Base-by-base conservation (phyloP, 495 filamentous ascomycete species). In the Penicillium pancosmium region DNA sequence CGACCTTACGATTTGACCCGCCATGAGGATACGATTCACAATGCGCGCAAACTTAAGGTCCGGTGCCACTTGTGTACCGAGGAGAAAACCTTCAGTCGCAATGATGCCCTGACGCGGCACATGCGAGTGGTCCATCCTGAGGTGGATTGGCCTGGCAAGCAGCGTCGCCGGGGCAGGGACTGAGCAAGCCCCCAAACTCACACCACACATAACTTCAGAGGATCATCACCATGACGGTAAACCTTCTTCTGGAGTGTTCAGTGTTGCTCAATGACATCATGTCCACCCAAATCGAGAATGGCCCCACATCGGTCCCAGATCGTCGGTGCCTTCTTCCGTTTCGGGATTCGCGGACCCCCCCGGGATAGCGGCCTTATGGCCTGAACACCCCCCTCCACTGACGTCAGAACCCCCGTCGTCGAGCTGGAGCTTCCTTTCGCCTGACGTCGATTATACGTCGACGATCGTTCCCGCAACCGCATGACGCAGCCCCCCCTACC, bases 21-120 rank as follows among this genome's bases (percentile, higher is more conserved):
- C 10, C 94, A 98, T 71, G 94, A 98, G 73, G 93, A 97, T 64
- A 98, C 94, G 11, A 97, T 98, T 64, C 94, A 98, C 80, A 97
- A 96, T 64, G 89, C 88, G 5, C 84, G 87, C 64, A 96, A 97
- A 84, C 86, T 91, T 68, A 98, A 98, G 76, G 92, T 96, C n/a
- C 87, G 91, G 21, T 98, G 93, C 72, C 86, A 92, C 54, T 75
- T 95, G 49, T 98, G 93, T 75, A 92, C 91, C n/a, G 94, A 98
- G 61, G 93, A 97, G 68, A 97, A 98, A 81, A 93, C 91, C 0
- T 97, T 98, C 68, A 93, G 89, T 57, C 84, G 94, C 62, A 93
- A 92, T 61, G 94, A 97, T 79, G 94, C 86, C 2, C 82, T 97
- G 41, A 97, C 93, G 13, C 81, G 93, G 56, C 93, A 97, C 73